Percentiles rank a stretch among this genome's conserved stretches.
Conservation (phyloP, 1,284 basidiomycete genomes). For the Ustilago hordei region DNA sequence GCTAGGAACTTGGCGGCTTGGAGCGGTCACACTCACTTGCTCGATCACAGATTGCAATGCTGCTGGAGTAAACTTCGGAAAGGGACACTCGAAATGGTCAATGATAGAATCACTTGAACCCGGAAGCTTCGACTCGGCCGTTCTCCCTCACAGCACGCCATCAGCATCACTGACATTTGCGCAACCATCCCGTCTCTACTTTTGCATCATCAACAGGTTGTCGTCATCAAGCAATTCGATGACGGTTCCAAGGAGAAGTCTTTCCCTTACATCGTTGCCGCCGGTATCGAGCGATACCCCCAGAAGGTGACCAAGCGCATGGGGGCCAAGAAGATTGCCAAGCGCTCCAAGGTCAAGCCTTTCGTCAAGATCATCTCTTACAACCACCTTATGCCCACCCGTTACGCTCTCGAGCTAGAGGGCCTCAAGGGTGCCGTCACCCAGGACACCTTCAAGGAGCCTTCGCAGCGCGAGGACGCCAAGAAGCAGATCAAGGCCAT, state of each 20-base stretch:
- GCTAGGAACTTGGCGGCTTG: background rate
- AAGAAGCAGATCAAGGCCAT: slow-evolving; percentile 69
- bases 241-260: slow-evolving; percentile 69
- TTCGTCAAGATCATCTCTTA: slow-evolving; percentile 70
- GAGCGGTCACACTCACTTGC: background rate
- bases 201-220: slow-evolving; percentile 51
- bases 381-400: slow-evolving; percentile 70
- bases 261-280: slow-evolving; percentile 68
- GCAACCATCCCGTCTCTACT: slow-evolving; percentile 1
- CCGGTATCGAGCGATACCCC: slow-evolving; percentile 69
- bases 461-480: slow-evolving; percentile 68
- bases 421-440: slow-evolving; percentile 67
- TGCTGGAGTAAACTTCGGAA: background rate
- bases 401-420: slow-evolving; percentile 70
- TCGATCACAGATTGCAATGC: background rate
- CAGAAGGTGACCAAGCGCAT: slow-evolving; percentile 69
- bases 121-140: slow-evolving; percentile 14
- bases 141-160: background rate
- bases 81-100: background rate
- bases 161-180: slow-evolving; percentile 8
- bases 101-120: background rate
- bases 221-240: slow-evolving; percentile 70
- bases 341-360: slow-evolving; percentile 69
- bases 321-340: slow-evolving; percentile 69
- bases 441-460: slow-evolving; percentile 69